Percentiles rank a stretch among this genome's conserved stretches.
Evolutionary conservation across 495 filamentous ascomycete species (phyloP).

Genomic region (Daldinia childiae): DNA sequence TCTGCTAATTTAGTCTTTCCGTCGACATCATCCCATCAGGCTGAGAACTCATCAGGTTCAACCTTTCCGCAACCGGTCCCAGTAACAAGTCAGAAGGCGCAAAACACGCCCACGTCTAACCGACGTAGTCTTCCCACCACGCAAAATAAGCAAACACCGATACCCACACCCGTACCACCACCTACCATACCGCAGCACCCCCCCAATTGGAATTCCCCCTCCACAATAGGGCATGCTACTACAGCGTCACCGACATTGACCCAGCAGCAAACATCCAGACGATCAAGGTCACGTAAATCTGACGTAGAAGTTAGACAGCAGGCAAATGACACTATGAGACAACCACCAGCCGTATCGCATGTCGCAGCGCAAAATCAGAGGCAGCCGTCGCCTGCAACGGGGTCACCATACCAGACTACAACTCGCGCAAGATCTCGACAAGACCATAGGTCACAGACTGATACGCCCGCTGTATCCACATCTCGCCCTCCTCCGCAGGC

Average conservation of each 20-base stretch:
- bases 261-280: constrained; percentile 31
- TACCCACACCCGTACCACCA: constrained; percentile 30
- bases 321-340: constrained; percentile 22
- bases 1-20: constrained; percentile 26
- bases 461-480: constrained; percentile 35
- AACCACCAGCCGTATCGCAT: constrained; percentile 31
- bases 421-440: constrained; percentile 36
- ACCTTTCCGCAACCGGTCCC: constrained; percentile 11
- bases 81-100: constrained; percentile 17
- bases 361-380: constrained; percentile 14
- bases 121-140: constrained; percentile 39
- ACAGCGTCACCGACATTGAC: constrained; percentile 26
- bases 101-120: constrained; percentile 14
- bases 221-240: constrained; percentile 15
- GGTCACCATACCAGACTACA: constrained; percentile 40
- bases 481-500: constrained; percentile 40
- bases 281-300: constrained; percentile 37
- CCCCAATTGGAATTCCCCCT: constrained; percentile 35
- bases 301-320: constrained; percentile 28
- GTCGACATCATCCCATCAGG: constrained; percentile 16
- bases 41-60: constrained; percentile 5
- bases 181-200: constrained; percentile 26
- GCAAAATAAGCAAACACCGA: constrained; percentile 36
- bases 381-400: constrained; percentile 33
- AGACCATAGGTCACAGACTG: constrained; percentile 39